phyloP scores from a whole-genome alignment of 2,329 filamentous ascomycete genomes.

The Aspergillus quadricinctus region DNA sequence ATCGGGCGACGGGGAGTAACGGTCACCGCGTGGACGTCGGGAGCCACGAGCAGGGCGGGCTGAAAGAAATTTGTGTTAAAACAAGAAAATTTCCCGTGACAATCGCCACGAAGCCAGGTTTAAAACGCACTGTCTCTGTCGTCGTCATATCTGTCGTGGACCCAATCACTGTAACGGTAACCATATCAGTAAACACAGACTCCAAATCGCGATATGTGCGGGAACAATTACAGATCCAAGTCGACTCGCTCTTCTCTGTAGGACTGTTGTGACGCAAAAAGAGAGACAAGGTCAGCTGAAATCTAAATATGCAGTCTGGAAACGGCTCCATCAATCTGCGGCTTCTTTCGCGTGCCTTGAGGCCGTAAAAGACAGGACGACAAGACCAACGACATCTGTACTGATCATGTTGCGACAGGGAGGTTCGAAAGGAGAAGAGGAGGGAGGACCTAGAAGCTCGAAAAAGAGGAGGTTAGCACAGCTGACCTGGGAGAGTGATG shows the following conservation, averaged over 20 bases:
- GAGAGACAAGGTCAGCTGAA: constrained; percentile 42
- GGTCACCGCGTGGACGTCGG: constrained; percentile 35
- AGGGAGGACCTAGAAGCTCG: constrained; percentile 40
- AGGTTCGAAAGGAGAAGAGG: constrained; percentile 33
- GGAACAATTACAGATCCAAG: constrained; percentile 39
- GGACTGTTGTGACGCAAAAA: constrained; percentile 39
- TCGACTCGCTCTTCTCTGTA: constrained; percentile 44
- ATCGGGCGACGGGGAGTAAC: constrained; percentile 33
- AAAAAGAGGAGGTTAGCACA: constrained; percentile 8
- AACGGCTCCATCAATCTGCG: constrained; percentile 31
- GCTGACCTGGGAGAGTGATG: not conserved
- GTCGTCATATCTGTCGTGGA: constrained; percentile 85
- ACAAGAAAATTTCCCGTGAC: constrained; percentile 1
- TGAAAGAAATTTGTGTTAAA: constrained; percentile 21
- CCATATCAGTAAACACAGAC: not conserved
- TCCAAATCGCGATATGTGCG: not conserved
- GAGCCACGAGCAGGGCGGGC: constrained; percentile 42
- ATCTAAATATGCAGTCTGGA: constrained; percentile 34
- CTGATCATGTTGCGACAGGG: constrained; percentile 37
- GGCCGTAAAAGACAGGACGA: constrained; percentile 22
- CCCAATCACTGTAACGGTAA: constrained; percentile 70
- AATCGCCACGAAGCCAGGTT: constrained; percentile 2
- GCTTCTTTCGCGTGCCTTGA: constrained; percentile 22
- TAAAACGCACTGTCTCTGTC: constrained; percentile 50
- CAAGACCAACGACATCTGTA: constrained; percentile 22